Evolutionary conservation across 805 yeast species (phyloP).

Genomic region (Candida pini): DNA sequence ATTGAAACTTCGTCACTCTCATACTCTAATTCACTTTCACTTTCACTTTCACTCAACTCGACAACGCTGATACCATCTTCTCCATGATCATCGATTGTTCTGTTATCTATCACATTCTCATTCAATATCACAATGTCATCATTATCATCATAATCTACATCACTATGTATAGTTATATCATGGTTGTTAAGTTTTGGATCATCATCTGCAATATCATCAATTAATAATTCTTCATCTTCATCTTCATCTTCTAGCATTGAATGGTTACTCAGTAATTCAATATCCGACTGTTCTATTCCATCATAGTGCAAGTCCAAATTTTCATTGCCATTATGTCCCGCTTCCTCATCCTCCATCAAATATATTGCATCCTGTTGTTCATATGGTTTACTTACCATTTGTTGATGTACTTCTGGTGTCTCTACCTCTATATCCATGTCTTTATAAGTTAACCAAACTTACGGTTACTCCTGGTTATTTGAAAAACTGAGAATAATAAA

Average conservation of each 20-base stretch:
- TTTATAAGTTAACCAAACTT: too few relatives aligned
- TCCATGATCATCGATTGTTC: not conserved
- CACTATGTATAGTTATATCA: not conserved
- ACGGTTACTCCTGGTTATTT: too few relatives aligned
- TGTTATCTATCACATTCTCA: too few relatives aligned
- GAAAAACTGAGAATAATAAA: not conserved
- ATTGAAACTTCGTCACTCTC: conserved; percentile 25
- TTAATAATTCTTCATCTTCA: not conserved
- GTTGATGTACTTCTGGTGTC: too few relatives aligned
- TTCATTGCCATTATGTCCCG: conserved; percentile 1
- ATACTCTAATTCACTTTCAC: conserved; percentile 26
- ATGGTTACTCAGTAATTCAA: conserved; percentile 7
- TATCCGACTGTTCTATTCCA: conserved; percentile 6
- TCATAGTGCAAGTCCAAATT: too few relatives aligned
- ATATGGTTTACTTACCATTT: too few relatives aligned
- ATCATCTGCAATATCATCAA: not conserved
- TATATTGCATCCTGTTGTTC: conserved; percentile 1
- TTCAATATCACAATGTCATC: conserved; percentile 1
- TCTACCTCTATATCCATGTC: conserved; percentile 13
- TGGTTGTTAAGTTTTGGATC: not conserved
- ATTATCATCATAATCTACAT: conserved; percentile 1
- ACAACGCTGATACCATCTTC: not conserved
- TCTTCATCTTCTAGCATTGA: conserved; percentile 6
- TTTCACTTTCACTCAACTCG: conserved; percentile 1
- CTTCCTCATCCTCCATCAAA: conserved; percentile 1